Evolutionary conservation across 805 yeast genomes (phyloP).

Genomic region (Metschnikowia proteae): DNA sequence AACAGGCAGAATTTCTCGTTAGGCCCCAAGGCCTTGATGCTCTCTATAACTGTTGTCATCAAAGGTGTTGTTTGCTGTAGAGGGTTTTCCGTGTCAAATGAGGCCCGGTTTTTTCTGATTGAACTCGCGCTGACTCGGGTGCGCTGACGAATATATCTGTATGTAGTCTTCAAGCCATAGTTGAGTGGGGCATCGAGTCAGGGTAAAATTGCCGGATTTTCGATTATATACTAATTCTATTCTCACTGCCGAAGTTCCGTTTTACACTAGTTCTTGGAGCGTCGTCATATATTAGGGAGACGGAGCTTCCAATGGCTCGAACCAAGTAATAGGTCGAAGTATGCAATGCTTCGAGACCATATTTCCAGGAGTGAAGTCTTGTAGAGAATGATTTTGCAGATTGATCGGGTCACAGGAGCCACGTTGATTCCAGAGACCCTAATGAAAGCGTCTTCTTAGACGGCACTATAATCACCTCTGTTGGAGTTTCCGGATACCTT

Average conservation of each 20-base stretch:
- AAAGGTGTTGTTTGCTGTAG: not conserved
- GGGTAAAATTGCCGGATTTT: not conserved
- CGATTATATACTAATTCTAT: not conserved
- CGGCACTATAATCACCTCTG: slow-evolving; percentile 93
- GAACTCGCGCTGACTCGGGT: slow-evolving; percentile 10
- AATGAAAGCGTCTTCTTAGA: slow-evolving; percentile 36
- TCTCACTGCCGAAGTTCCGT: not conserved
- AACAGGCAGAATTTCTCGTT: slow-evolving; percentile 71
- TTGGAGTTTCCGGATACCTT: slow-evolving; percentile 58
- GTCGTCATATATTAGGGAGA: not conserved
- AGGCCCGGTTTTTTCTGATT: not conserved
- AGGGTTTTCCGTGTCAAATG: not conserved
- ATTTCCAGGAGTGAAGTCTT: not conserved
- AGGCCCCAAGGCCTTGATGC: slow-evolving; percentile 41
- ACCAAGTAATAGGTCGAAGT: not conserved
- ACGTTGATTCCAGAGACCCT: not conserved
- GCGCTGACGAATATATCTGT: slow-evolving; percentile 1
- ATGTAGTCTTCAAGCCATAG: not conserved
- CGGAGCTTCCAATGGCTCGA: not conserved
- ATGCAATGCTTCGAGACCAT: not conserved
- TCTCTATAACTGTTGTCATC: slow-evolving; percentile 19
- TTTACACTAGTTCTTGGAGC: not conserved
- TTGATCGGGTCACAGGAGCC: too few relatives aligned
- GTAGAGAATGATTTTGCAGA: too few relatives aligned
- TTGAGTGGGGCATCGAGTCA: not conserved